Evolutionary conservation across 192 early-diverging fungal species (phyloP).

Genomic region (Rhizoclosmatium globosum): DNA sequence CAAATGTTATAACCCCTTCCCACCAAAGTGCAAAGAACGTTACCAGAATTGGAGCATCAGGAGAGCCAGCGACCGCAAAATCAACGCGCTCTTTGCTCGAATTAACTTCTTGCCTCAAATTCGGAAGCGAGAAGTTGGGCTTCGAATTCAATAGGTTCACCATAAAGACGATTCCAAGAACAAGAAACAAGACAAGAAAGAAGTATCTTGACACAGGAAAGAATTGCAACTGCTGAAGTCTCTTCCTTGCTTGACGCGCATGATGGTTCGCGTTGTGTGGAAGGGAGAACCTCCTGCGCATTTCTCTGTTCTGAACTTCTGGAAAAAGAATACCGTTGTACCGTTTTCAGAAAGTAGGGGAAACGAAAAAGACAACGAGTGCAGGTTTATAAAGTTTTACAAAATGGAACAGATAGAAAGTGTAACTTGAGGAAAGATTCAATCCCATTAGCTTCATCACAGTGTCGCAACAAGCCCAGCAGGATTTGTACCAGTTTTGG

Average conservation of each 20-base stretch:
- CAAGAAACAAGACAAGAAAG: neutral
- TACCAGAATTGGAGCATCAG: neutral
- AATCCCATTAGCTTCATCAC: neutral
- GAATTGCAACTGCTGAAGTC: neutral
- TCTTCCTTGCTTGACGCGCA: neutral
- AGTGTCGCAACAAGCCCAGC: constrained; percentile 60
- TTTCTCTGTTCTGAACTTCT: neutral
- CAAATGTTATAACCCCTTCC: neutral
- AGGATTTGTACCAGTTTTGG: constrained; percentile 50
- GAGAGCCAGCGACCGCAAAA: neutral
- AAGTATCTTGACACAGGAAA: neutral
- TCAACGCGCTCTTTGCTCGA: neutral
- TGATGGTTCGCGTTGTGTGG: neutral
- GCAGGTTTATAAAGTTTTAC: too few species aligned
- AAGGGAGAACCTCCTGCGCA: neutral
- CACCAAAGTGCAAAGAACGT: neutral
- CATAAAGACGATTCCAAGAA: neutral
- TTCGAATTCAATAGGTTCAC: neutral
- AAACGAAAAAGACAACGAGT: too few species aligned
- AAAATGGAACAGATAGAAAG: too few species aligned
- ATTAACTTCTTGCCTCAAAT: neutral
- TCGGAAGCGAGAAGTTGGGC: neutral
- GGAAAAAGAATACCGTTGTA: too few species aligned
- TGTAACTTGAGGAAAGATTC: too few species aligned
- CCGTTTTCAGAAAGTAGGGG: too few species aligned